Evolutionary conservation across 1,284 basidiomycete genomes (phyloP).

Genomic region (Moesziomyces sp.): DNA sequence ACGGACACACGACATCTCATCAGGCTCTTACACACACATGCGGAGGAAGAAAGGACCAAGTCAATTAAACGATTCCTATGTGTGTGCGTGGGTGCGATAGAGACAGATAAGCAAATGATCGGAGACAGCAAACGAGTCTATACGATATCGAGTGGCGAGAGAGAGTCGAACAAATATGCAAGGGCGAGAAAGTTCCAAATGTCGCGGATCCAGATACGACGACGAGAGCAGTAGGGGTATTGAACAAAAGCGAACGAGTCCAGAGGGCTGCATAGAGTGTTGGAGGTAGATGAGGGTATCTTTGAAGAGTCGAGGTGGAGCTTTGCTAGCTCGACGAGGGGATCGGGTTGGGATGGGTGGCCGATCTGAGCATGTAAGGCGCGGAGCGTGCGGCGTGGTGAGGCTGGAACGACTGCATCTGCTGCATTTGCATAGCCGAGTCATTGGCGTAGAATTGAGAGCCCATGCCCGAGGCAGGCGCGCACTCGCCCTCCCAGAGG

Average conservation of each 20-base stretch:
- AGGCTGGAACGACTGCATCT: constrained; percentile 6
- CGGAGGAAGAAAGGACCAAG: background rate
- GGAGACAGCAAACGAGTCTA: background rate
- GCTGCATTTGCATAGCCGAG: constrained; percentile 8
- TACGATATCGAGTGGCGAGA: background rate
- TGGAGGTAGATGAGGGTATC: background rate
- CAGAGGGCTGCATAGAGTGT: no score
- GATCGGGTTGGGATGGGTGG: constrained; percentile 13
- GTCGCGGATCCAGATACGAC: background rate
- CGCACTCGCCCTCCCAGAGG: constrained; percentile 16
- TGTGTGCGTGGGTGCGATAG: background rate
- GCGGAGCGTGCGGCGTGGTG: constrained; percentile 13
- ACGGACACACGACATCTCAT: no score
- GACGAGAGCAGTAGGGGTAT: background rate
- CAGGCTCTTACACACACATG: no score
- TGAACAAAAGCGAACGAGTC: background rate
- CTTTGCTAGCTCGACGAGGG: background rate
- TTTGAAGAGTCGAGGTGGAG: background rate
- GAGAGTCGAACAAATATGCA: no score
- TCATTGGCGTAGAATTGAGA: constrained; percentile 23
- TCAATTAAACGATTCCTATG: constrained; percentile 20
- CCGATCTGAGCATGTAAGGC: constrained; percentile 12
- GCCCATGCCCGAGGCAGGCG: constrained; percentile 9
- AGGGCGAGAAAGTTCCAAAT: constrained; percentile 13
- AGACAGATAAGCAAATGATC: background rate